phyloP scores from a whole-genome alignment of 1,284 basidiomycete species.

The Moesziomyces antarcticus region DNA sequence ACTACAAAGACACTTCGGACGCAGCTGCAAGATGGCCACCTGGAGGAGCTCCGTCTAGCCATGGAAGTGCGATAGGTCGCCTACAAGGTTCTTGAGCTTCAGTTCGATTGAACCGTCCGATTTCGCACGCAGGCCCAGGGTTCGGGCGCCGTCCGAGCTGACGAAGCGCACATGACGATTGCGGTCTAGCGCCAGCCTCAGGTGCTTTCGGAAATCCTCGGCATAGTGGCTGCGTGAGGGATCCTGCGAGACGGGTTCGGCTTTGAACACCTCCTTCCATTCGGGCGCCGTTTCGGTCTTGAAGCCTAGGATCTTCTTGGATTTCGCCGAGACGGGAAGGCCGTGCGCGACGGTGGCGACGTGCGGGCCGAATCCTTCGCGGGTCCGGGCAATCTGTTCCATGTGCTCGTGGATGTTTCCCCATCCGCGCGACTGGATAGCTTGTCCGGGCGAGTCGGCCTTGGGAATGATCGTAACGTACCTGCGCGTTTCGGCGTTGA shows the following conservation, averaged over 20 bases:
- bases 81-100: neutral
- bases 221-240: neutral
- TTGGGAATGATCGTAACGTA: neutral
- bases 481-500: neutral
- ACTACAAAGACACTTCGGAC: too few species aligned
- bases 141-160: neutral
- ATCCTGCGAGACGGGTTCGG: neutral
- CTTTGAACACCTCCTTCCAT: neutral
- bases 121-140: neutral
- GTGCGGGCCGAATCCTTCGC: neutral
- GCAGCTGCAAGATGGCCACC: too few species aligned
- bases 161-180: neutral
- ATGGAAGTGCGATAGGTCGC: neutral
- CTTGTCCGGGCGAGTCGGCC: neutral
- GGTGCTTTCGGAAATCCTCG: neutral
- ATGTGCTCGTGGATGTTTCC: neutral
- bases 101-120: neutral
- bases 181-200: neutral
- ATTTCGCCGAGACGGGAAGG: neutral
- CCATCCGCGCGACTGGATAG: neutral
- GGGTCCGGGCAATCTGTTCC: neutral
- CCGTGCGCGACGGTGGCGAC: neutral
- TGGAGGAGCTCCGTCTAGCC: neutral
- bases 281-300: neutral
- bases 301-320: neutral